A percentile compares a stretch with the other conserved stretches of the same genome.
Conservation (phyloP, 2,329 filamentous ascomycete species). For the Pseudogymnoascus sp. region DNA sequence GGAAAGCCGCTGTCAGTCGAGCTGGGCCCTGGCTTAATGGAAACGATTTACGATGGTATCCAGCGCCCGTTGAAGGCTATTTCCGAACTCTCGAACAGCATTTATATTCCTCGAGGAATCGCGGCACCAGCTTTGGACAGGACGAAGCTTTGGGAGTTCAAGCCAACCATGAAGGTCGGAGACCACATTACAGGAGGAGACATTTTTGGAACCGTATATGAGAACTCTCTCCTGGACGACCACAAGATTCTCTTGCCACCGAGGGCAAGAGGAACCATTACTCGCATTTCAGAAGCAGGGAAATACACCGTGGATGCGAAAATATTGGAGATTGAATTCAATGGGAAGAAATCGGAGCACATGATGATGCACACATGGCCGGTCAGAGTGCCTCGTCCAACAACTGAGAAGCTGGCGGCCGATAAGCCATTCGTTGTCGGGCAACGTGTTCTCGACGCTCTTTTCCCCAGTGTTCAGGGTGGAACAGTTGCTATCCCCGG, state of each 20-base stretch:
- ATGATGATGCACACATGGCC: conserved; percentile 99
- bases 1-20: conserved; percentile 97
- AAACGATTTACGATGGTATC: conserved; percentile 99
- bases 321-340: conserved; percentile 92
- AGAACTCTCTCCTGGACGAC: conserved; percentile 89
- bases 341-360: conserved; percentile 88
- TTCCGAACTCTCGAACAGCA: conserved; percentile 67
- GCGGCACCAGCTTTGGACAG: conserved; percentile 80
- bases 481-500: conserved; percentile 97
- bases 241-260: conserved; percentile 92
- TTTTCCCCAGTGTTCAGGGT: conserved; percentile 94
- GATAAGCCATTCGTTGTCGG: conserved; percentile 91
- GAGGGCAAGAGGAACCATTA: conserved; percentile 84
- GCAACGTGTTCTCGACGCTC: conserved; percentile 88
- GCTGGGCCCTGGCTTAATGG: conserved; percentile 91
- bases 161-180: conserved; percentile 81
- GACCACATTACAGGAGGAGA: conserved; percentile 96
- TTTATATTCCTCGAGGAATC: conserved; percentile 97
- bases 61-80: conserved; percentile 89
- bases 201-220: conserved; percentile 87
- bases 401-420: conserved; percentile 84
- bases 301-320: conserved; percentile 92
- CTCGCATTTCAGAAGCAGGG: conserved; percentile 79
- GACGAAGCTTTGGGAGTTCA: conserved; percentile 93
- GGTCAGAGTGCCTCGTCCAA: conserved; percentile 87